Evolutionary conservation across 805 yeast genomes (phyloP).

Genomic region (Teunomyces lycoperdinae): DNA sequence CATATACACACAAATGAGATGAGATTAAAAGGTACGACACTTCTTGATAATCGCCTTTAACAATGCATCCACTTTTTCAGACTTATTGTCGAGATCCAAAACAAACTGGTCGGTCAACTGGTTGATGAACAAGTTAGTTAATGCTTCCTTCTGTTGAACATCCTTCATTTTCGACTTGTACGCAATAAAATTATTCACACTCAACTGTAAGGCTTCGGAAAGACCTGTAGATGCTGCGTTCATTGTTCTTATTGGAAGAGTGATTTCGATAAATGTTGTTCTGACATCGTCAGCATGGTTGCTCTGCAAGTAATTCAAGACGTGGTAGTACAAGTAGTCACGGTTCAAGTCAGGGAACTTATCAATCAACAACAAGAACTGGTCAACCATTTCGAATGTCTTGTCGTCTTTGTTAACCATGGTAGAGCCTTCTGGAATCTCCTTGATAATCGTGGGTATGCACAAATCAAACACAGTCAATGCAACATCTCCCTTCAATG

Average conservation of each 20-base stretch:
- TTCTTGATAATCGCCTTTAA: slow-evolving; percentile 41
- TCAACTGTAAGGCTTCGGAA: slow-evolving; percentile 59
- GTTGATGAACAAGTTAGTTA: slow-evolving; percentile 28
- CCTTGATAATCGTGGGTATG: slow-evolving; percentile 28
- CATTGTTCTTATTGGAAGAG: slow-evolving; percentile 62
- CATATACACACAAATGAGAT: too few relatives aligned
- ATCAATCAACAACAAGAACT: slow-evolving; percentile 60
- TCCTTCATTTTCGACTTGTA: slow-evolving; percentile 45
- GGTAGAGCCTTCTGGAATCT: slow-evolving; percentile 21
- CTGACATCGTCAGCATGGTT: slow-evolving; percentile 39
- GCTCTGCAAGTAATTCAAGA: slow-evolving; percentile 51
- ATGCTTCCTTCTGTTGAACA: slow-evolving; percentile 25
- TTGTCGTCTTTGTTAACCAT: slow-evolving; percentile 34
- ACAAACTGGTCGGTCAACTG: slow-evolving; percentile 24
- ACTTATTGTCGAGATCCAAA: slow-evolving; percentile 13
- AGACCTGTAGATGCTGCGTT: slow-evolving; percentile 39
- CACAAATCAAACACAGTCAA: slow-evolving; percentile 38
- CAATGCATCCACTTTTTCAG: slow-evolving; percentile 28
- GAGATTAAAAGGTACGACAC: slow-evolving; percentile 19
- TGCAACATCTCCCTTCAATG: slow-evolving; percentile 54
- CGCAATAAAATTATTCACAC: slow-evolving; percentile 70
- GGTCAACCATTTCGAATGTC: slow-evolving; percentile 35
- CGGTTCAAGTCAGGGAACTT: slow-evolving; percentile 68
- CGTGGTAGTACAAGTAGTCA: slow-evolving; percentile 61
- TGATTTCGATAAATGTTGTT: slow-evolving; percentile 52